Evolutionary conservation across 116 monocot species (phyloP), one percentile per base, ranked within the genome.

Genomic region (Trichopus zeylanicus): DNA sequence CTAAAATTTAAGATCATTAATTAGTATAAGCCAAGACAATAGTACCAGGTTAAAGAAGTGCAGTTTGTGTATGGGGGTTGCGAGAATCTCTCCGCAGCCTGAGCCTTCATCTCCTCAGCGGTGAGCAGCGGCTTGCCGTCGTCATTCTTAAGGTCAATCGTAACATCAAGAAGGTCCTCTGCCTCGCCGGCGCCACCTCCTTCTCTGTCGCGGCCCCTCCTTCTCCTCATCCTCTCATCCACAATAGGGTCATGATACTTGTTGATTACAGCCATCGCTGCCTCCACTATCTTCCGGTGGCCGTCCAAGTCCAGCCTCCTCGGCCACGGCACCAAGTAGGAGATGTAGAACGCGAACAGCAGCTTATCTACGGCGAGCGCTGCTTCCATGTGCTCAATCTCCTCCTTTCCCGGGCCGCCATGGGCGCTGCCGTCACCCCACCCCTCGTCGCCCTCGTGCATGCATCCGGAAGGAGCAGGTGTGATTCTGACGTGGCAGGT

Each of bases 101-200:
- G 66, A n/a, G 73, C 82, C 27, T 77, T 77, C 57, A 82, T 70
- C 62, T 82, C 82, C 1, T 82, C 82, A 0, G 23, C 1, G 3
- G 64, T 52, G 1, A 83, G 26, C 0, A 83, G 22, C 3, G 58
- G 67, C 18, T 23, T 51, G 10, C 83, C 78, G 26, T 67, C 2
- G 2, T 13, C 7, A 34, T 71, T 75, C 25, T 71, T 67, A 0
- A 78, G 31, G 0, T 6, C 7, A 28, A 53, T 46, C 5, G 78
- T n/a, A 0, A 68, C 51, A 26, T 83, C 83, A 0, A 53, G 25
- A 4, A 53, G 6, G 21, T 83, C 83, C 33, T 60, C 35, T 28
- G 51, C 38, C 12, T 67, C 68, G 5, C 7, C 27, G 32, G 6
- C 10, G 13, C 11, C 20, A 0, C 24, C 31, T 0, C 6, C 19